phyloP scores from a whole-genome alignment of 192 early-diverging fungal genomes.

The Radiomyces spectabilis region DNA sequence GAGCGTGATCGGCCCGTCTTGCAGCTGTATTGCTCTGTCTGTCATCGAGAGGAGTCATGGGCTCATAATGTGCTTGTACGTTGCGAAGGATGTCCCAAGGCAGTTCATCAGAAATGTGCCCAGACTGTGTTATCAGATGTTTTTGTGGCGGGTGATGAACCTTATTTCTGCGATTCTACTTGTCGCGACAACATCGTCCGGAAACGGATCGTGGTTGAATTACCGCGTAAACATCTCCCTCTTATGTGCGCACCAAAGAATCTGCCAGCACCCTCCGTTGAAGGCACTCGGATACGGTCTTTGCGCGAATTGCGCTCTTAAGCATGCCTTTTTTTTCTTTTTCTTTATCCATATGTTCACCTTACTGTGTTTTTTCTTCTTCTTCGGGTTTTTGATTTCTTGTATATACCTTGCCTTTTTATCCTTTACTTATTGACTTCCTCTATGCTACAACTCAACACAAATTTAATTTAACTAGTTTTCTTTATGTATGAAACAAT shows the following conservation, averaged over 20 bases:
- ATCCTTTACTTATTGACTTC: too few relatives aligned
- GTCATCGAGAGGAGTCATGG: slow-evolving; percentile 60
- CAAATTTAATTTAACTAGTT: too few relatives aligned
- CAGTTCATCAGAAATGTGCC: slow-evolving; percentile 68
- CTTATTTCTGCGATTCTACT: slow-evolving; percentile 56
- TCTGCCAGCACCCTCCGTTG: background rate
- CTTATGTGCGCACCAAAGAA: slow-evolving; percentile 54
- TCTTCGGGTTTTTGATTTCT: too few relatives aligned
- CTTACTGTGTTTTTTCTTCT: too few relatives aligned
- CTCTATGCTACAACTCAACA: too few relatives aligned
- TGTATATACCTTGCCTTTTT: too few relatives aligned
- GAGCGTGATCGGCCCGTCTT: slow-evolving; percentile 80
- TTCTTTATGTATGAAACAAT: too few relatives aligned
- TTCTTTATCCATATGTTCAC: too few relatives aligned
- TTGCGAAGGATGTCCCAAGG: slow-evolving; percentile 80
- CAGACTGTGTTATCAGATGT: slow-evolving; percentile 30
- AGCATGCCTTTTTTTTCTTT: too few relatives aligned
- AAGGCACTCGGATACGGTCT: slow-evolving; percentile 3
- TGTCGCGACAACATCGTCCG: slow-evolving; percentile 50
- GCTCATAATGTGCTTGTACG: slow-evolving; percentile 57
- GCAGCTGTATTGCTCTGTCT: slow-evolving; percentile 78
- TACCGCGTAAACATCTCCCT: slow-evolving; percentile 53
- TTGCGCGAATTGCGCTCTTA: too few relatives aligned
- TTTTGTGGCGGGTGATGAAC: slow-evolving; percentile 35
- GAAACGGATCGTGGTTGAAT: slow-evolving; percentile 51